phyloP scores from a whole-genome alignment of 1,139 yeast species.

The Maudiozyma humilis region DNA sequence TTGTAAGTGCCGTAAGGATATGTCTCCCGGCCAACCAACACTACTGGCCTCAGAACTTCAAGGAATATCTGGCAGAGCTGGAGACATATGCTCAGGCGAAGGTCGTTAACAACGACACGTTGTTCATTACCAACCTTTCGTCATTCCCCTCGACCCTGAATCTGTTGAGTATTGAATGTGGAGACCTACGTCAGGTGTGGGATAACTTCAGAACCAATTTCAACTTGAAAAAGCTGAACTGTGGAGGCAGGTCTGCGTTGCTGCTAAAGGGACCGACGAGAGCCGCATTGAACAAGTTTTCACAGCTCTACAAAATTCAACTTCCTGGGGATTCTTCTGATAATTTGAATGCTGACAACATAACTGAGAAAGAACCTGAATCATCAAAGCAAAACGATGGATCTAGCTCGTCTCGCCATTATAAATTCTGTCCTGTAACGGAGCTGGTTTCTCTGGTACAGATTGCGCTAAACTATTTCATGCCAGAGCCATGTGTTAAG shows the following conservation, averaged over 20 bases:
- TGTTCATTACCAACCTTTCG: slow-evolving; percentile 75
- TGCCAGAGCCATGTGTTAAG: slow-evolving; percentile 50
- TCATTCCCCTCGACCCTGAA: slow-evolving; percentile 70
- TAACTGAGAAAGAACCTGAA: not conserved
- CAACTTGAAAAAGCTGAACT: slow-evolving; percentile 64
- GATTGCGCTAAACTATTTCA: slow-evolving; percentile 69
- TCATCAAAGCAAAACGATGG: not conserved
- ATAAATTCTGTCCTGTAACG: slow-evolving; percentile 35
- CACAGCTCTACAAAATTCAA: slow-evolving; percentile 58
- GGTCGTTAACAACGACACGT: slow-evolving; percentile 44
- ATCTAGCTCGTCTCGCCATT: not conserved
- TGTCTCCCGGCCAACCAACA: slow-evolving; percentile 47
- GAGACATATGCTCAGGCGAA: slow-evolving; percentile 48
- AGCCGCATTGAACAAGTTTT: slow-evolving; percentile 75
- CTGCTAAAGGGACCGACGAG: slow-evolving; percentile 61
- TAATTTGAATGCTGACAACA: not conserved
- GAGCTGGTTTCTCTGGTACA: slow-evolving; percentile 72
- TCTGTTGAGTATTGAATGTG: slow-evolving; percentile 60
- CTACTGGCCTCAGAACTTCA: slow-evolving; percentile 52
- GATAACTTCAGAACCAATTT: slow-evolving; percentile 60
- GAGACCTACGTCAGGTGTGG: slow-evolving; percentile 48
- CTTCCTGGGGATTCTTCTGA: slow-evolving; percentile 11
- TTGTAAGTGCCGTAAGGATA: slow-evolving; percentile 53
- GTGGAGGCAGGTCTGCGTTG: slow-evolving; percentile 79
- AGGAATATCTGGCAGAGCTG: slow-evolving; percentile 58